These are phyloP conservation scores for Camellia sinensis DNA, from an alignment of 148 eudicot species.

Conservation along the genomic window DNA sequence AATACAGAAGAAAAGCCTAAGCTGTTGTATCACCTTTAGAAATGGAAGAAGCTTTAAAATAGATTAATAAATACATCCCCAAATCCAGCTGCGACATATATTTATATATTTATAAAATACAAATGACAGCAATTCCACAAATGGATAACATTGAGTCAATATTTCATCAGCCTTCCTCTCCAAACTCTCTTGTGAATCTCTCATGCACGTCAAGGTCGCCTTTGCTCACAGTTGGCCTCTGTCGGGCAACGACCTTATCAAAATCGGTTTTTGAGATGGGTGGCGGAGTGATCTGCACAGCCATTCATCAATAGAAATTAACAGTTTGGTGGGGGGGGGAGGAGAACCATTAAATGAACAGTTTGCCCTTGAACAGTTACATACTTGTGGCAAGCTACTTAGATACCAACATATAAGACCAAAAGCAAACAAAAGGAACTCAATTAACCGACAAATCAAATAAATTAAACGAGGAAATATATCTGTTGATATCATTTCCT, in stretches of 20 bases:
- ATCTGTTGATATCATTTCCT: too few relatives aligned
- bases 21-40: slow-evolving; percentile 1
- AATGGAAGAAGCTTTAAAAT: neutral
- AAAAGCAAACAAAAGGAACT: too few relatives aligned
- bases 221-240: slow-evolving; percentile 96
- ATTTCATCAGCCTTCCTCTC: slow-evolving; percentile 73
- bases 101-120: slow-evolving; percentile 21
- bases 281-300: slow-evolving; percentile 80
- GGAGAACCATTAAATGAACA: too few relatives aligned
- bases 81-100: slow-evolving; percentile 18
- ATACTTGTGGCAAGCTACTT: too few relatives aligned
- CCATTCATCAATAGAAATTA: neutral
- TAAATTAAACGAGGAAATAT: too few relatives aligned
- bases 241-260: slow-evolving; percentile 88
- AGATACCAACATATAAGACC: too few relatives aligned
- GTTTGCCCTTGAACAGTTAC: too few relatives aligned
- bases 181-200: slow-evolving; percentile 89
- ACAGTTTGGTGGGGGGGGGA: neutral
- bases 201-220: slow-evolving; percentile 87
- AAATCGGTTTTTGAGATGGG: slow-evolving; percentile 80
- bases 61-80: slow-evolving; percentile 13
- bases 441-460: too few relatives aligned
- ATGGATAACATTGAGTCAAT: neutral
- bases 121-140: slow-evolving; percentile 10
- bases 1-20: slow-evolving; percentile 13